A percentile compares a stretch with the other conserved stretches of the same genome.
Conservation (phyloP, 768 basidiomycete genomes). For the Hericium coralloides region DNA sequence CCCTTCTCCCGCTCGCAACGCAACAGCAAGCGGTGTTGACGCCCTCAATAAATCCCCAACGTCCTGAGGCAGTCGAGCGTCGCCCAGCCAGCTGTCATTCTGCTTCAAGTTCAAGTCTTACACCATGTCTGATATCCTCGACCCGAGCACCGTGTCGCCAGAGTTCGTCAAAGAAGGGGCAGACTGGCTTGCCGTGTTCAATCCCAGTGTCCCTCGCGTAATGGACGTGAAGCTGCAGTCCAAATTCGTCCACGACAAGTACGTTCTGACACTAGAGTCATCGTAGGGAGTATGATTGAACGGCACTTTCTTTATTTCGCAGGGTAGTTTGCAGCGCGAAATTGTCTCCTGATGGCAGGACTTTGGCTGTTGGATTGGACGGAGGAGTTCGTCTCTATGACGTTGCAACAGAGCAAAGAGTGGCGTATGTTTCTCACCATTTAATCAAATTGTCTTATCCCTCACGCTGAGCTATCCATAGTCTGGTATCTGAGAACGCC, state of each 20-base stretch:
- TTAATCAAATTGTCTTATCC: too few species aligned
- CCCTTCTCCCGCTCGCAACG: too few species aligned
- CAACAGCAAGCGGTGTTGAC: too few species aligned
- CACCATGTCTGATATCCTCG: conserved; percentile 9
- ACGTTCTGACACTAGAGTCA: conserved; percentile 21
- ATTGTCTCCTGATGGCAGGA: not conserved
- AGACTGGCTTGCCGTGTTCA: conserved; percentile 49
- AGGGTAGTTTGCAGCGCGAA: not conserved
- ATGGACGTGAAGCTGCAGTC: conserved; percentile 40
- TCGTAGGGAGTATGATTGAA: too few species aligned
- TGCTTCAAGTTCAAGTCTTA: too few species aligned
- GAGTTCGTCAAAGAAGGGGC: conserved; percentile 32
- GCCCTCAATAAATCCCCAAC: too few species aligned
- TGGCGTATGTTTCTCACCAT: not conserved
- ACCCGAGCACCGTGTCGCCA: conserved; percentile 12
- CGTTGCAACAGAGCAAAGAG: not conserved
- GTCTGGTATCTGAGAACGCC: too few species aligned
- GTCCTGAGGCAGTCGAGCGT: too few species aligned
- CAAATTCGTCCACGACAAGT: conserved; percentile 32
- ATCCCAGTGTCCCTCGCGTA: conserved; percentile 36
- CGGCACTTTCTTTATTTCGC: not conserved
- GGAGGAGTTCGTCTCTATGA: not conserved
- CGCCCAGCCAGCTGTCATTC: too few species aligned
- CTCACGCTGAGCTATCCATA: too few species aligned
- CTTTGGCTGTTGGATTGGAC: not conserved